These are phyloP conservation scores for Colletotrichum musicola DNA, from an alignment of 2,329 filamentous ascomycete genomes.

Conservation along the genomic window DNA sequence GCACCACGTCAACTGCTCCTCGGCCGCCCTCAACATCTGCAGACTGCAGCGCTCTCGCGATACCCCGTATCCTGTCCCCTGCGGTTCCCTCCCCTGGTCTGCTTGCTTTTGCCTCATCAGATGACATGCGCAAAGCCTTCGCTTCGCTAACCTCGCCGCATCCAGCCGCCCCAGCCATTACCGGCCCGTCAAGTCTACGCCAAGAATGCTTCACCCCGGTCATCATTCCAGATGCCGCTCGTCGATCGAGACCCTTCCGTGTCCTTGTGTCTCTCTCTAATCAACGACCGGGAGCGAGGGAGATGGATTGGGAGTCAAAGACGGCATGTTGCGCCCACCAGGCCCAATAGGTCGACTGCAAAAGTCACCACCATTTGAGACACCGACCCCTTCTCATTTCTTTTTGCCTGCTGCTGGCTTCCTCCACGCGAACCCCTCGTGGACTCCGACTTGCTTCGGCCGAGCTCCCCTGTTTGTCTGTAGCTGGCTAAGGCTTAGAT, in stretches of 20 bases:
- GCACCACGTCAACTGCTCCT: neutral
- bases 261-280: constrained; percentile 16
- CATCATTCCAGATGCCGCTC: constrained; percentile 33
- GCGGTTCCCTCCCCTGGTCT: neutral
- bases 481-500: neutral
- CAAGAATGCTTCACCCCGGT: neutral
- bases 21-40: neutral
- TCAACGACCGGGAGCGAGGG: neutral
- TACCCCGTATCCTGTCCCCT: neutral
- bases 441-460: constrained; percentile 9
- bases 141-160: constrained; percentile 14
- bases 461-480: neutral
- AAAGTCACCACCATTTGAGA: constrained; percentile 17
- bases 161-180: constrained; percentile 15
- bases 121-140: neutral
- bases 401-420: constrained; percentile 15
- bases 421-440: constrained; percentile 29
- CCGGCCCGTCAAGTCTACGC: constrained; percentile 2
- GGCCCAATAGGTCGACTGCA: neutral
- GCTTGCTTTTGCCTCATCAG: constrained; percentile 18
- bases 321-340: constrained; percentile 2
- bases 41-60: constrained; percentile 7
- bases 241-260: constrained; percentile 34
- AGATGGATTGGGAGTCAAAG: neutral
- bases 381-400: constrained; percentile 23